phyloP scores from a whole-genome alignment of 441 rosid species.

The Gossypium gossypioides region DNA sequence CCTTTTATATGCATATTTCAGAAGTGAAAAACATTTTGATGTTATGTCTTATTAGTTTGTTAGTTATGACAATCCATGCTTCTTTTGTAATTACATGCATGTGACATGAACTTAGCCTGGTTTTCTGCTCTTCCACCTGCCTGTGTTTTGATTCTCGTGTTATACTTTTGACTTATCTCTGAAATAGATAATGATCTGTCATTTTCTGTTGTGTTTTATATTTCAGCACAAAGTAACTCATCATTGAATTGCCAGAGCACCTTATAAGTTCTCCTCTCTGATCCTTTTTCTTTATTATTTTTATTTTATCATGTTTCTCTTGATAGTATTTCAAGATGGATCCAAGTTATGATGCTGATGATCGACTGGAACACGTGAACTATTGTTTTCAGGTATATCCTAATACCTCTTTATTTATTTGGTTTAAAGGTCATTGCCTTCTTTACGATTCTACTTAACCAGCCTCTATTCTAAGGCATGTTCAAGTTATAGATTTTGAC shows the following conservation, averaged over 20 bases:
- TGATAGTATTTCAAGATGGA: conserved; percentile 89
- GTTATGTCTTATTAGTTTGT: not conserved
- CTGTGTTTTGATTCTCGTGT: not conserved
- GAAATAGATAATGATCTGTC: not conserved
- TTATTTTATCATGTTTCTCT: conserved; percentile 14
- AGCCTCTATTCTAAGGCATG: not conserved
- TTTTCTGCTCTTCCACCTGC: conserved; percentile 2
- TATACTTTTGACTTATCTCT: conserved; percentile 7
- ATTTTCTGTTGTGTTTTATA: not conserved
- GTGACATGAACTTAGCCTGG: not conserved
- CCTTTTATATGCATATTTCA: not conserved
- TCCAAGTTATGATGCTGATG: conserved; percentile 55
- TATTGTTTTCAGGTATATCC: conserved; percentile 85
- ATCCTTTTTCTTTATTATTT: not conserved
- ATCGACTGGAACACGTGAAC: conserved; percentile 74
- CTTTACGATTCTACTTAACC: not conserved
- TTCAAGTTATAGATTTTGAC: not conserved
- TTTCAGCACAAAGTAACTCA: not conserved
- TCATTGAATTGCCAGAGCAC: not conserved
- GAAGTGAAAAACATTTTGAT: not conserved
- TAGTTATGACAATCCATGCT: not conserved
- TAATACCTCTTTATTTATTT: conserved; percentile 10
- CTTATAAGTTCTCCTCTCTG: conserved; percentile 7
- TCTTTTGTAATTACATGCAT: not conserved
- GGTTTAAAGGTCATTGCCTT: not conserved